A percentile compares a stretch with the other conserved stretches of the same genome.
phyloP scores from a whole-genome alignment of 495 filamentous ascomycete species.

The Alectoria sarmentosa region DNA sequence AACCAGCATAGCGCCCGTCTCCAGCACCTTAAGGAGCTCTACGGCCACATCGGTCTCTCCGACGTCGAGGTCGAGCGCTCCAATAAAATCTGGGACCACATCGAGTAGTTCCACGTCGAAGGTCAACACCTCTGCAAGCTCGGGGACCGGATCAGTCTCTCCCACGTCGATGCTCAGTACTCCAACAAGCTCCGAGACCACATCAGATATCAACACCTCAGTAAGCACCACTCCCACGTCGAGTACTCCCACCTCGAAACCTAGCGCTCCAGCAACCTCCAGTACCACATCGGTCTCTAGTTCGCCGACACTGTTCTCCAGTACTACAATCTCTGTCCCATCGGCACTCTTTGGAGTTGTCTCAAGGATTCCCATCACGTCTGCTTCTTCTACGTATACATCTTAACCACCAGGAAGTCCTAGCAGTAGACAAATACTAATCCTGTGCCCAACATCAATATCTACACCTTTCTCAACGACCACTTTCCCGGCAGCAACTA shows the following conservation, averaged over 20 bases:
- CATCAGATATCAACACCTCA: background rate
- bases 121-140: too few relatives aligned
- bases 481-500: too few relatives aligned
- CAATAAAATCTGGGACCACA: background rate
- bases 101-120: too few relatives aligned
- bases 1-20: too few relatives aligned
- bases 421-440: too few relatives aligned
- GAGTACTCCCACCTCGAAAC: background rate
- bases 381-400: background rate
- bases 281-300: background rate
- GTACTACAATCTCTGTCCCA: background rate
- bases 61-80: background rate
- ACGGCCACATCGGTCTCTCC: background rate
- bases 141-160: too few relatives aligned
- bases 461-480: too few relatives aligned
- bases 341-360: background rate
- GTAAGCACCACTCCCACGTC: background rate
- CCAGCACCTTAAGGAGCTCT: background rate
- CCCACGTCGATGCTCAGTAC: background rate
- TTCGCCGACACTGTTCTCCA: background rate
- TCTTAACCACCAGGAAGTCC: too few relatives aligned
- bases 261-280: background rate
- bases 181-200: background rate
- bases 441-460: too few relatives aligned
- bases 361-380: background rate